Evolutionary conservation across 1,284 basidiomycete species (phyloP).

Genomic region (Cerrena zonata): DNA sequence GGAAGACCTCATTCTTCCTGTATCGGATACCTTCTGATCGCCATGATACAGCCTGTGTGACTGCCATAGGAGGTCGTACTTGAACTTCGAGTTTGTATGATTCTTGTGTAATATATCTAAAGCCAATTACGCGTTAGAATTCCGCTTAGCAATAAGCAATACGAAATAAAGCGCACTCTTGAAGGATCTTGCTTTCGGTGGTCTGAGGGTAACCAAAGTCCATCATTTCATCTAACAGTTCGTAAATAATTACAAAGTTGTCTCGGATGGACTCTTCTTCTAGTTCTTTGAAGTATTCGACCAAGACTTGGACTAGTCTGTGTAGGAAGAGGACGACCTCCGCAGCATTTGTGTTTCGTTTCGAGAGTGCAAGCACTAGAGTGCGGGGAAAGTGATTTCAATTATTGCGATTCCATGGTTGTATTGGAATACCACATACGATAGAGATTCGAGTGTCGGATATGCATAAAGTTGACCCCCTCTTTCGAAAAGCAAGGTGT

Average conservation of each 20-base stretch:
- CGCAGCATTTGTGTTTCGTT: constrained; percentile 92
- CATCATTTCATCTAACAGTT: constrained; percentile 99
- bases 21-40: constrained; percentile 96
- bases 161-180: constrained; percentile 62
- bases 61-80: constrained; percentile 91
- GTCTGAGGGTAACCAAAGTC: constrained; percentile 99
- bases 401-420: background rate
- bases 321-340: constrained; percentile 97
- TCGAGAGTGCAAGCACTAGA: constrained; percentile 89
- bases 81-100: constrained; percentile 98
- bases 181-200: constrained; percentile 97
- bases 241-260: constrained; percentile 97
- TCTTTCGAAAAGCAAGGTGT: constrained; percentile 93
- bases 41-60: constrained; percentile 99
- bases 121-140: too few relatives aligned
- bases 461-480: constrained; percentile 97
- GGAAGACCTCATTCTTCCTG: constrained; percentile 98
- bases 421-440: constrained; percentile 55
- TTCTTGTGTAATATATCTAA: constrained; percentile 98
- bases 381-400: constrained; percentile 3
- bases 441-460: constrained; percentile 96
- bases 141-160: too few relatives aligned
- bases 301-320: constrained; percentile 80
- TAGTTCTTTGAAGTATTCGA: constrained; percentile 99
- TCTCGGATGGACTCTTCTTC: constrained; percentile 99